A percentile compares a stretch with the other conserved stretches of the same genome.
Evolutionary conservation across 2,329 filamentous ascomycete genomes (phyloP).

Genomic region (Fusarium coffeatum): DNA sequence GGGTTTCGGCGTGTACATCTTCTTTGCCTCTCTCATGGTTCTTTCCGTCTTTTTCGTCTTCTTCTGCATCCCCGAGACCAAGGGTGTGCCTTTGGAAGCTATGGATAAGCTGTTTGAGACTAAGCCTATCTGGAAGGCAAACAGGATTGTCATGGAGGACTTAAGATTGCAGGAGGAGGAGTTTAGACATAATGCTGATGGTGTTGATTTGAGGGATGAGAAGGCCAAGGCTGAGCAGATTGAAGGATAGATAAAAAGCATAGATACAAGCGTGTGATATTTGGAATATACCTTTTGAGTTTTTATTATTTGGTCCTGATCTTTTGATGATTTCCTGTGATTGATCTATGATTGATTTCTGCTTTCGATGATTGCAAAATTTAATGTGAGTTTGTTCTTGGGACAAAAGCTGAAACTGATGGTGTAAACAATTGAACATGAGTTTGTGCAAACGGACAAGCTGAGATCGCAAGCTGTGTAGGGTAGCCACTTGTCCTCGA

Average conservation of each 20-base stretch:
- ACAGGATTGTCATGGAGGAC: slow-evolving; percentile 58
- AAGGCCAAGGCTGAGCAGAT: slow-evolving; percentile 46
- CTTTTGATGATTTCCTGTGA: too few species aligned
- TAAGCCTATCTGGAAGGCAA: slow-evolving; percentile 59
- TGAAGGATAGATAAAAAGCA: slow-evolving; percentile 29
- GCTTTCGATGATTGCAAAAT: too few species aligned
- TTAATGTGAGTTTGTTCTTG: too few species aligned
- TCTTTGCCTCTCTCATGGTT: slow-evolving; percentile 74
- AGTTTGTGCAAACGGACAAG: too few species aligned
- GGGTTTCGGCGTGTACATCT: slow-evolving; percentile 75
- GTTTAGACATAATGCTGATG: slow-evolving; percentile 49
- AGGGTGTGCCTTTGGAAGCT: slow-evolving; percentile 71
- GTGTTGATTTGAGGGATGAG: slow-evolving; percentile 45
- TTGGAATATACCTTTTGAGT: not conserved
- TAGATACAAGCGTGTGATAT: not conserved
- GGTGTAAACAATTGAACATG: not conserved
- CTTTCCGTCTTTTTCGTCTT: slow-evolving; percentile 68
- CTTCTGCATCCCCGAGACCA: slow-evolving; percentile 74
- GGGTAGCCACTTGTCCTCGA: not conserved
- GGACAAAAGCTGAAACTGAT: too few species aligned
- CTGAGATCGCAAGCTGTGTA: not conserved
- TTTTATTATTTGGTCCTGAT: not conserved
- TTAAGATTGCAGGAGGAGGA: slow-evolving; percentile 52
- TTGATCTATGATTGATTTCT: too few species aligned
- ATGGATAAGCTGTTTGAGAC: slow-evolving; percentile 71